These are phyloP conservation scores for Polygonum aviculare DNA, from an alignment of 148 eudicot species.

Conservation along the genomic window DNA sequence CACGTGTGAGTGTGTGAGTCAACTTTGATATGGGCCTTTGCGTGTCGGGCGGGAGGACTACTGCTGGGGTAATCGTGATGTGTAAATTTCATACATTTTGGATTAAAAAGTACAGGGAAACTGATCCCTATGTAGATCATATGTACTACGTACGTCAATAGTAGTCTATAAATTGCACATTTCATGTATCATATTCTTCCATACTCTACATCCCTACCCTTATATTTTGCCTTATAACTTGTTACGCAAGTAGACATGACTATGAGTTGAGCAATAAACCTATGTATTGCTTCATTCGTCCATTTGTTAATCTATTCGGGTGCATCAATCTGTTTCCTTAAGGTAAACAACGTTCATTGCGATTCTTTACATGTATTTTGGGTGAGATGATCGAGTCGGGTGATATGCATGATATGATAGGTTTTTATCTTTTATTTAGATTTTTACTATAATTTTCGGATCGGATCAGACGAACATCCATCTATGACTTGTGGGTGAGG, in stretches of 20 bases:
- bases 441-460: no score
- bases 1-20: neutral
- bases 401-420: no score
- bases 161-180: neutral
- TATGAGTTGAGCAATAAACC: no score
- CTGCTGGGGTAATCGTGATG: neutral
- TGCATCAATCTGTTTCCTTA: no score
- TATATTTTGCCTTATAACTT: neutral
- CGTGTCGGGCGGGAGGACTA: slow-evolving; percentile 6
- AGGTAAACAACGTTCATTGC: no score
- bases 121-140: neutral
- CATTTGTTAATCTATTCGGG: no score
- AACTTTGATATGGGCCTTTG: neutral
- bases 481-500: no score
- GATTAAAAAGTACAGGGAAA: neutral
- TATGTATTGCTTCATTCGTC: no score
- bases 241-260: neutral
- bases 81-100: neutral
- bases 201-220: neutral
- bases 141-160: neutral
- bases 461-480: no score
- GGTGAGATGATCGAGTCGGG: no score
- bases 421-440: no score
- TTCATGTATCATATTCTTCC: neutral
- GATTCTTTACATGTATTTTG: no score